These are phyloP conservation scores for Oryza meyeriana DNA, from an alignment of 176 grass and related monocot genomes.

Conservation along the genomic window DNA sequence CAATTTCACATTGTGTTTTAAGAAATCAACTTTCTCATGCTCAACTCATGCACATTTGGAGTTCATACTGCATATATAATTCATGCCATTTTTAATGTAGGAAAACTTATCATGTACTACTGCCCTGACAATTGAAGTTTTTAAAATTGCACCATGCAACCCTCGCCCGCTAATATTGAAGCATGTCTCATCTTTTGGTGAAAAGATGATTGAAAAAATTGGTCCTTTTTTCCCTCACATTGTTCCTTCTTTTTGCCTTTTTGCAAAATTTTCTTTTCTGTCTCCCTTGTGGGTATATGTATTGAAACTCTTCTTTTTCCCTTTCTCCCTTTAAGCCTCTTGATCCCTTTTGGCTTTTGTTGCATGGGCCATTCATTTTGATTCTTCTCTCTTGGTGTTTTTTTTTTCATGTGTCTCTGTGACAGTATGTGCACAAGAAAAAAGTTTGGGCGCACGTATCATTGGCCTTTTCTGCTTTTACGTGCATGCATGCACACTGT, in stretches of 20 bases:
- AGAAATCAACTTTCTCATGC: not conserved
- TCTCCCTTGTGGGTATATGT: constrained; percentile 1
- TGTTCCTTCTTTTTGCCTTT: constrained; percentile 21
- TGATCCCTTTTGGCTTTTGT: constrained; percentile 43
- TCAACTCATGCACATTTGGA: not conserved
- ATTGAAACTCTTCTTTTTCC: constrained; percentile 30
- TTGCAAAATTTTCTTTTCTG: constrained; percentile 10
- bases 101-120: not conserved
- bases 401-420: not conserved
- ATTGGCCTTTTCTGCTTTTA: constrained; percentile 48
- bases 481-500: constrained; percentile 26
- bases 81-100: not conserved
- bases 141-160: not conserved
- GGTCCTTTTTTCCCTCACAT: not conserved
- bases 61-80: not conserved
- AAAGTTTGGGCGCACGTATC: constrained; percentile 38
- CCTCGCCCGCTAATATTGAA: not conserved
- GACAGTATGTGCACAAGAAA: not conserved
- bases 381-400: constrained; percentile 1
- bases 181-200: constrained; percentile 21
- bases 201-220: constrained; percentile 44
- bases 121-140: not conserved
- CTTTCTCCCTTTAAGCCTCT: constrained; percentile 6
- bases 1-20: not conserved
- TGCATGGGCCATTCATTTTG: constrained; percentile 27